Base-by-base conservation (phyloP, 805 yeast species). In the Candida stauntonica region DNA sequence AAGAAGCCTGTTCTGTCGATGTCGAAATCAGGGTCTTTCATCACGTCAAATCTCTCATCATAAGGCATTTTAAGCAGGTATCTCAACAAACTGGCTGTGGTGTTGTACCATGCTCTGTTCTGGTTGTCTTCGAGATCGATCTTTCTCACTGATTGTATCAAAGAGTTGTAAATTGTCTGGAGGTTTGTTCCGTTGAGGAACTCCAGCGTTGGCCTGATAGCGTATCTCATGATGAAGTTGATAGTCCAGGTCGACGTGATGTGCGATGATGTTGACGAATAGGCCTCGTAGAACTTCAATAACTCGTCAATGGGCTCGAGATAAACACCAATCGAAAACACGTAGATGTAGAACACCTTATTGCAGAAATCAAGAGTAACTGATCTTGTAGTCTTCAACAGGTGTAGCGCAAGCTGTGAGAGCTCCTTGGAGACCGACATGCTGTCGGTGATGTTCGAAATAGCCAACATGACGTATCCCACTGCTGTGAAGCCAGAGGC, bases 331-430 rank as follows among this genome's bases (percentile, higher is more conserved):
- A 72, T 42, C 4, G 68, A 57, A 17, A 60, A 47, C 24, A 67
- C 59, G 43, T 72, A 74, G 20, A 60, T 47, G 44, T 68, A 70
- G 44, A 70, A 70, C 7, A 71, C 62, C 17, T 51, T 52, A 39
- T 63, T 63, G 26, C 63, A 61, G 33, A 62, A 55, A 34, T 63
- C 62, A 16, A 64, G 48, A 7, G 67, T 57, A 1, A 65, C 54
- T 9, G 17, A 9, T 2, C 60, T 57, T 2, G 60, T 53, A 19
- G 55, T 63, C 16, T 57, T 64, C n/a, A 70, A 50, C 5, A 72
- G 46, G 11, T 50, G 48, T 24, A 71, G 52, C 1, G 73, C 72
- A 15, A 68, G 54, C 32, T 61, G 65, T 7, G 66, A 53, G 35
- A 64, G 63, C 42, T 71, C 77, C 18, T 59, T 52, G 1, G 75